Evolutionary conservation across 306 rosid genomes (phyloP).

Genomic region (Castanea mollissima): DNA sequence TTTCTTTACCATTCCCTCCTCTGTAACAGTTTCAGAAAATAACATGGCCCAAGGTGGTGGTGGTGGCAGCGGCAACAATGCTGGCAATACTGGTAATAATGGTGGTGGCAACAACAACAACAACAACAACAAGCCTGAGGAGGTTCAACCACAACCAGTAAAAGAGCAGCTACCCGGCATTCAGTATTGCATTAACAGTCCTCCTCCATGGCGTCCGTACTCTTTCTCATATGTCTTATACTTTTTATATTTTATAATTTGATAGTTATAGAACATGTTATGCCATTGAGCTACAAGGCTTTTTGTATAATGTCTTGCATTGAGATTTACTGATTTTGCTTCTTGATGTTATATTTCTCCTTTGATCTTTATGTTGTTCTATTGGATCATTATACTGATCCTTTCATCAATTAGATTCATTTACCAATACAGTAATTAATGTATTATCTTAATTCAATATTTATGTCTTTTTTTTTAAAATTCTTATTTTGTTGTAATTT

Average conservation of each 20-base stretch:
- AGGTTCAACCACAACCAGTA: slow-evolving; percentile 45
- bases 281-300: too few species aligned
- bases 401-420: too few species aligned
- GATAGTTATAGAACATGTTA: too few species aligned
- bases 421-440: too few species aligned
- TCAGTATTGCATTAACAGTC: slow-evolving; percentile 73
- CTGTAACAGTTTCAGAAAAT: not conserved
- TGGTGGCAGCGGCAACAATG: not conserved
- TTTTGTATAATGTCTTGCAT: too few species aligned
- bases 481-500: not conserved
- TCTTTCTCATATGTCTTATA: not conserved
- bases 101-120: not conserved
- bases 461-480: too few species aligned
- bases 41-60: slow-evolving; percentile 30
- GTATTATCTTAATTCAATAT: too few species aligned
- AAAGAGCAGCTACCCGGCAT: slow-evolving; percentile 72
- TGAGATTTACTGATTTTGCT: not conserved
- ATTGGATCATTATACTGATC: not conserved
- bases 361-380: not conserved
- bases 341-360: not conserved
- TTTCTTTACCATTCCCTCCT: not conserved
- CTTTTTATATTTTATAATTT: too few species aligned
- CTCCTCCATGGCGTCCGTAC: slow-evolving; percentile 81
- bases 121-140: slow-evolving; percentile 19
- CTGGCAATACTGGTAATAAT: not conserved